Evolutionary conservation across 495 filamentous ascomycete genomes (phyloP), one percentile per base, ranked within the genome.

Genomic region (Thermothielavioides terrestris): DNA sequence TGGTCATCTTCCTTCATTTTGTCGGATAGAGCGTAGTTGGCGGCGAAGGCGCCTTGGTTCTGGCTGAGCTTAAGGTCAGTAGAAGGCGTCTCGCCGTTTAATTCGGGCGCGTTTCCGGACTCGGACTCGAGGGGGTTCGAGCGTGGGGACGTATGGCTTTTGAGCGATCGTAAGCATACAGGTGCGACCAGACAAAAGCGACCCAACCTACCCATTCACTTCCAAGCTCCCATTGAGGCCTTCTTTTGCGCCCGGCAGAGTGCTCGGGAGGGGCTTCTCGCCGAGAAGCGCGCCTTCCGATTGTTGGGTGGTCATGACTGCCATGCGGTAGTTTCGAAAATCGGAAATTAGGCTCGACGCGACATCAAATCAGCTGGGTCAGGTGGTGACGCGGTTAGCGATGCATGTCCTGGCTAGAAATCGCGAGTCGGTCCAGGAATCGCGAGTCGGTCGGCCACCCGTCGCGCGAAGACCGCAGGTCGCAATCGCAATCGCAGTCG

Each of bases 281-380:
- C 75, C 70, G 34, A 74, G 63, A 49, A 68, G 55, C 54, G 65
- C 57, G 36, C 60, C 62, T 48, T 78, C 73, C 46, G 70, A 55
- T 20, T 69, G 65, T 32, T 68, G 69, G 46, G 78, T 72, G n/a
- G 76, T 69, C 77, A 82, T 80, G 45, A 73, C 67, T 66, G 71
- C 70, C 72, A 78, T 74, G 62, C 69, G 58, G 49, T 49, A 43
- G 42, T 34, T 48, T 21, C 52, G 60, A n/a, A n/a, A n/a, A n/a
- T n/a, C 34, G 42, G 38, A 34, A 34, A 31, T 56, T 49, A 58
- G 31, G n/a, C 15, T 32, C 35, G 48, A 47, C 46, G 64, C 64
- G 67, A 65, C 64, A 66, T 63, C 31, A 66, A 65, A 61, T 36
- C 46, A 48, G 31, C 42, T 48, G 31, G 4, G 36, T 27, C 15